phyloP scores from a whole-genome alignment of 495 filamentous ascomycete genomes.

The Xylaria curta region DNA sequence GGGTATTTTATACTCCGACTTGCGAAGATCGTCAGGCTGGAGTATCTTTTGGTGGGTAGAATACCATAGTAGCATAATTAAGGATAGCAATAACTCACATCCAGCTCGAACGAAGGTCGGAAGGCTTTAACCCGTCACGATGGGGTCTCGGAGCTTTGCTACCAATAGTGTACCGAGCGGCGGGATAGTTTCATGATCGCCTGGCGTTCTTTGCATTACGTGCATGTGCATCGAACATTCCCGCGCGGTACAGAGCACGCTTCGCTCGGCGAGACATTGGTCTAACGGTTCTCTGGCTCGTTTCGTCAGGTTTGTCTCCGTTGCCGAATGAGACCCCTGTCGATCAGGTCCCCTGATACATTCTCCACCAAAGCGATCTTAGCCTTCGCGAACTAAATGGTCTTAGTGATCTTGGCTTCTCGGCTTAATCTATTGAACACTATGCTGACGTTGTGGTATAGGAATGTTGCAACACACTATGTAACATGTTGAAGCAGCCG shows the following conservation, averaged over 20 bases:
- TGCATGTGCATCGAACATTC: constrained; percentile 22
- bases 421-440: constrained; percentile 15
- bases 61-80: not conserved
- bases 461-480: not conserved
- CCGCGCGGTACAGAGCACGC: constrained; percentile 12
- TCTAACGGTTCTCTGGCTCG: constrained; percentile 15
- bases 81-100: not conserved
- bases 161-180: constrained; percentile 14
- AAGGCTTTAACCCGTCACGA: constrained; percentile 3
- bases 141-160: constrained; percentile 16
- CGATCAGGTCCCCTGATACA: constrained; percentile 23
- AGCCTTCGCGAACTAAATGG: not conserved
- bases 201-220: constrained; percentile 11
- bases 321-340: constrained; percentile 23
- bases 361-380: constrained; percentile 16
- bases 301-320: constrained; percentile 3
- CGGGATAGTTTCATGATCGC: constrained; percentile 15
- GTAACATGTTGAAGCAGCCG: not conserved
- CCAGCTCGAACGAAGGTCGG: not conserved
- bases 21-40: constrained; percentile 13
- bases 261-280: constrained; percentile 18
- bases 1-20: constrained; percentile 6
- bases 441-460: not conserved
- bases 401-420: constrained; percentile 13
- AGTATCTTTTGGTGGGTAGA: not conserved